phyloP scores from a whole-genome alignment of 2,329 filamentous ascomycete species.

The Scolecobasidium constrictum region DNA sequence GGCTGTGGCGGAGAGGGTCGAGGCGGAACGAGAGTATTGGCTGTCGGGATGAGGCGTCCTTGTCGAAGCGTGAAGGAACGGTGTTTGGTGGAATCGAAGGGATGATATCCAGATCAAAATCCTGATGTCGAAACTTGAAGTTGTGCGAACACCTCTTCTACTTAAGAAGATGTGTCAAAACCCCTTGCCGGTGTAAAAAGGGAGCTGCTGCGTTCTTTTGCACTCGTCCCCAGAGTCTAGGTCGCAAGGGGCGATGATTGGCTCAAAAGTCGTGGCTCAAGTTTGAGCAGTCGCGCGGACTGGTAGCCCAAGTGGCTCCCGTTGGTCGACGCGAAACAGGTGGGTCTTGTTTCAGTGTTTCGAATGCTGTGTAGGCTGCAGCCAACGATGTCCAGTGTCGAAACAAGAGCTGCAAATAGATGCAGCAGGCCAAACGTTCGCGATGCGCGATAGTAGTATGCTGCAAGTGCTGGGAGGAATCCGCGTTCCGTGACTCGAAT shows the following conservation, averaged over 20 bases:
- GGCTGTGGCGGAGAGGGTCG: not conserved
- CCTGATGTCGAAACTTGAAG: not conserved
- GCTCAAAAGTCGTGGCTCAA: not conserved
- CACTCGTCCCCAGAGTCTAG: not conserved
- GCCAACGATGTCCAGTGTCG: no score
- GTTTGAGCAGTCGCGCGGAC: not conserved
- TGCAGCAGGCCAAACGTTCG: not conserved
- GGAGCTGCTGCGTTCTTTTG: constrained; percentile 3
- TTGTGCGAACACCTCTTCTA: not conserved
- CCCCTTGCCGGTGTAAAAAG: not conserved
- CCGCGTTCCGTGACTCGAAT: not conserved
- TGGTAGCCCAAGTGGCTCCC: not conserved
- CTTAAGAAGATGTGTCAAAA: not conserved
- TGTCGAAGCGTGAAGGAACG: not conserved
- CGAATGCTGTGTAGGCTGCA: not conserved
- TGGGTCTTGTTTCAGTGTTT: not conserved
- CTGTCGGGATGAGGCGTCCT: not conserved
- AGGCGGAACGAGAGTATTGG: constrained; percentile 7
- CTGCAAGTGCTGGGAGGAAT: not conserved
- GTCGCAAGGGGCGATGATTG: not conserved
- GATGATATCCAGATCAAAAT: not conserved
- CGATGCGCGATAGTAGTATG: not conserved
- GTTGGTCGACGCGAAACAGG: not conserved
- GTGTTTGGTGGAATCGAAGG: not conserved
- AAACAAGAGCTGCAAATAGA: no score